Base-by-base conservation (phyloP, 2,329 filamentous ascomycete species). In the Claviceps quebecensis region DNA sequence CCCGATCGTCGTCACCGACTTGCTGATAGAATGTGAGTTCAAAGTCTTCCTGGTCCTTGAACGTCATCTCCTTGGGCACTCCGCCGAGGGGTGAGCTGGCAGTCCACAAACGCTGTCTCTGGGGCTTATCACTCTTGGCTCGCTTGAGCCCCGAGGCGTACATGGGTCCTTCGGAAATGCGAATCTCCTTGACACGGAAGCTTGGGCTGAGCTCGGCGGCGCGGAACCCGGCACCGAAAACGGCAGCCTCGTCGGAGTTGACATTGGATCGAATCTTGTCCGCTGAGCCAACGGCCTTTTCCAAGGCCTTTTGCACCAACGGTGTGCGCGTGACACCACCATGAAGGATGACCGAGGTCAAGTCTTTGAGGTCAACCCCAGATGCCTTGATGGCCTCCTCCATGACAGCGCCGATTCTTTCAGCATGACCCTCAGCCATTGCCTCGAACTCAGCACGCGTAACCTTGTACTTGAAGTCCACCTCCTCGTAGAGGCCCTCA, bases 111-210 rank as follows among this genome's bases (percentile, higher is more conserved):
- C 86, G 85, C 70, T 95, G 87, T 59, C 83, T 80, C 61, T 83
- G 80, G 49, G 80, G 72, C 70, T 91, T 86, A 41, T 79, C 77
- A 52, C 79, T 74, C 54, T 72, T 73, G 39, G 72, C 79, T 79
- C 87, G 95, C 65, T 84, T 86, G 60, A 95, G 77, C 52, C 82
- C 81, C 29, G 85, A 77, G 2, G 82, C 73, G 64, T 93, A 96
- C 44, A 76, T 75, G 43, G 86, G 78, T 22, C 78, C 80, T 60
- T 98, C 93, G n/a, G 74, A 77, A 49, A 86, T 80, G 53, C 86
- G 78, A 57, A 98, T 98, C 63, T 97, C 93, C 76, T 97, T 98
- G 64, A 98, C 93, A 55, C 89, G 84, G 81, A 98, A 98, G 65
- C 86, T 91, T 41, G 91, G 89, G 69, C 88, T 96, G 53, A 98